Conservation (phyloP, 441 rosid genomes). For the Kokia cookei region DNA sequence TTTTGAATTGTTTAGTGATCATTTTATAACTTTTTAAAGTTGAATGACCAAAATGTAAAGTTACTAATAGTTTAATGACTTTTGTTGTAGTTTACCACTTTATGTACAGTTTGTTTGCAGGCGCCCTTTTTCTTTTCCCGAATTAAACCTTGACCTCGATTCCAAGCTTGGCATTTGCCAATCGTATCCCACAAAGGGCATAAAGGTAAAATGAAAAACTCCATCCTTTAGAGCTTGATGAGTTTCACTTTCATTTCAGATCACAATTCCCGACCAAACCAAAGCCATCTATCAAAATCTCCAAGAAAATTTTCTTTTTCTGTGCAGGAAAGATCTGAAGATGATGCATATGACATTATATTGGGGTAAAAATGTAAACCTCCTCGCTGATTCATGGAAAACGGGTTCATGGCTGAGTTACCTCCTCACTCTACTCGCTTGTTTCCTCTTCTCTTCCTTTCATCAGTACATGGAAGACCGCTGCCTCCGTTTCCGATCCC, state of each 20-base stretch:
- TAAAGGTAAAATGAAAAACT: background rate
- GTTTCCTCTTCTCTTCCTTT: slow-evolving; percentile 50
- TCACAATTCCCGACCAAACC: background rate
- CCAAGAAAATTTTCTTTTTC: too few relatives aligned
- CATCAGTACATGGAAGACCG: slow-evolving; percentile 60
- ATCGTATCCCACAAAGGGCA: background rate
- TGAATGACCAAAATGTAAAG: fast-evolving
- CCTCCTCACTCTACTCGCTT: slow-evolving; percentile 46
- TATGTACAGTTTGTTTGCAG: too few relatives aligned
- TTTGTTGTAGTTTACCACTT: too few relatives aligned
- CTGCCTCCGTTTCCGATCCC: slow-evolving; percentile 38
- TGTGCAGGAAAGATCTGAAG: background rate
- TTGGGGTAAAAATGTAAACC: slow-evolving; percentile 49
- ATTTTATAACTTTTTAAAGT: too few relatives aligned
- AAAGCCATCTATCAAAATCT: background rate
- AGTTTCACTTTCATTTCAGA: background rate
- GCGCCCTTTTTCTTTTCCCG: background rate
- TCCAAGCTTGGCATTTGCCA: background rate
- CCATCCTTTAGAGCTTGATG: background rate
- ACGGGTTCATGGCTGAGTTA: slow-evolving; percentile 50
- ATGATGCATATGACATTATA: slow-evolving; percentile 73
- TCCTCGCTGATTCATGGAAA: slow-evolving; percentile 49
- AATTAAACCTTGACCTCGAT: background rate
- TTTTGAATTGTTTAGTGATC: too few relatives aligned
- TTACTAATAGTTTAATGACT: too few relatives aligned